Evolutionary conservation across 2,329 filamentous ascomycete genomes (phyloP).

Genomic region (Trichoderma semiorbis): DNA sequence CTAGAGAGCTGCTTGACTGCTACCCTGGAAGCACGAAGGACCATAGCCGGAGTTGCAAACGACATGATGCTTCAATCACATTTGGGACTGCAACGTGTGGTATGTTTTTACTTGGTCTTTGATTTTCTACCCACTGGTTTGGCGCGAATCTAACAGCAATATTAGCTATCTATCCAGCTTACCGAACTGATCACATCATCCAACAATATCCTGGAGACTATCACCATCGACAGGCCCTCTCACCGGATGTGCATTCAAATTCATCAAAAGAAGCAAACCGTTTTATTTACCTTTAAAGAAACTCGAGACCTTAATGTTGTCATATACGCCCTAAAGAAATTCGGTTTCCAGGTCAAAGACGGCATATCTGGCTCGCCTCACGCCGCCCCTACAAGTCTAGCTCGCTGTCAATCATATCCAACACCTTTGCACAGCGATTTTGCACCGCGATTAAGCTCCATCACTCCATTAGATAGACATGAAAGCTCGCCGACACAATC

Average conservation of each 20-base stretch:
- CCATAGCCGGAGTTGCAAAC: conserved; percentile 4
- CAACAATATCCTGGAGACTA: conserved; percentile 17
- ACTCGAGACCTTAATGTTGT: conserved; percentile 33
- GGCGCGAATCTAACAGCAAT: neutral
- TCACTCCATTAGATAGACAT: conserved; percentile 21
- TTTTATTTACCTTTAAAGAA: conserved; percentile 30
- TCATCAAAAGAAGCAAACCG: conserved; percentile 25
- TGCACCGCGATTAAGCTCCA: conserved; percentile 28
- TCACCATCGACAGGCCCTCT: conserved; percentile 24
- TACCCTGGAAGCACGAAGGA: conserved; percentile 29
- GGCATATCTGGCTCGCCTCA: neutral
- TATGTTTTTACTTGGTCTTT: conserved; percentile 18
- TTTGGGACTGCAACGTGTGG: conserved; percentile 26
- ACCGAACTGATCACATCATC: conserved; percentile 25
- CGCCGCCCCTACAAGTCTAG: neutral
- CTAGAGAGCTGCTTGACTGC: conserved; percentile 26
- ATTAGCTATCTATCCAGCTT: conserved; percentile 32
- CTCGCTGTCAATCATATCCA: neutral
- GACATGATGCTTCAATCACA: conserved; percentile 28
- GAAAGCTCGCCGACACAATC: conserved; percentile 1
- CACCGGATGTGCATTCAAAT: conserved; percentile 27
- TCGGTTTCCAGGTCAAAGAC: conserved; percentile 29
- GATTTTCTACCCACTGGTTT: neutral
- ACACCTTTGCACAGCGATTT: neutral
- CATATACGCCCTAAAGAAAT: conserved; percentile 31